phyloP scores from a whole-genome alignment of 805 yeast genomes.

The Priceomyces castillae region DNA sequence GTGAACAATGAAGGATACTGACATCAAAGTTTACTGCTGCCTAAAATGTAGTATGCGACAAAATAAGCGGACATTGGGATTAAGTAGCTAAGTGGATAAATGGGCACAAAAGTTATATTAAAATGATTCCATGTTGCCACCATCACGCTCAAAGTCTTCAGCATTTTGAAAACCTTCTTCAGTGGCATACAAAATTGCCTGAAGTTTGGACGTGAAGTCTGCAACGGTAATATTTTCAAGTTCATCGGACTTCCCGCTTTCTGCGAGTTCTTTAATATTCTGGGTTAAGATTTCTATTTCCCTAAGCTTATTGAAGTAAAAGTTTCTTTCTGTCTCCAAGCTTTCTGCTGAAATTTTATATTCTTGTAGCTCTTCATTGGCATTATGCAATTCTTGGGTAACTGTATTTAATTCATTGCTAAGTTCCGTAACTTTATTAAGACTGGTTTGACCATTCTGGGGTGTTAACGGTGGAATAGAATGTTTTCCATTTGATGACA shows the following conservation, averaged over 20 bases:
- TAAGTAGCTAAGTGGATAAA: background rate
- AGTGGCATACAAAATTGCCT: constrained; percentile 72
- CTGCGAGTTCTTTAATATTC: constrained; percentile 33
- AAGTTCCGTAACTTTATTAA: constrained; percentile 14
- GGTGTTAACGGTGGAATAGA: constrained; percentile 7
- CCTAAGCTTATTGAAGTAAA: constrained; percentile 84
- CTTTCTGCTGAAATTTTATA: constrained; percentile 59
- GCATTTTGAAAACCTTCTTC: constrained; percentile 80
- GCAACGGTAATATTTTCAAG: constrained; percentile 21
- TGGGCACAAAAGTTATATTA: constrained; percentile 2
- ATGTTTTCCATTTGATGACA: constrained; percentile 11
- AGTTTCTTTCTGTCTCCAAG: constrained; percentile 79
- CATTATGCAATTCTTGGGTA: constrained; percentile 34
- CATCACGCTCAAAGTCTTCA: constrained; percentile 15
- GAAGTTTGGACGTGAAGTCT: constrained; percentile 52
- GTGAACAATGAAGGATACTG: background rate
- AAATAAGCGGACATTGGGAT: background rate
- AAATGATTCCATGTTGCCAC: constrained; percentile 15
- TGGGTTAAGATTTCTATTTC: constrained; percentile 83
- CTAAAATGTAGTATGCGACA: background rate
- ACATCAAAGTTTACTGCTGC: background rate
- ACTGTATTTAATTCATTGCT: constrained; percentile 45
- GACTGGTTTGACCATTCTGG: constrained; percentile 3
- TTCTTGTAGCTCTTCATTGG: constrained; percentile 54
- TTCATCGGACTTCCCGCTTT: constrained; percentile 20